Conservation (phyloP, 176 grass and related monocot species). For the Stipa capillata region DNA sequence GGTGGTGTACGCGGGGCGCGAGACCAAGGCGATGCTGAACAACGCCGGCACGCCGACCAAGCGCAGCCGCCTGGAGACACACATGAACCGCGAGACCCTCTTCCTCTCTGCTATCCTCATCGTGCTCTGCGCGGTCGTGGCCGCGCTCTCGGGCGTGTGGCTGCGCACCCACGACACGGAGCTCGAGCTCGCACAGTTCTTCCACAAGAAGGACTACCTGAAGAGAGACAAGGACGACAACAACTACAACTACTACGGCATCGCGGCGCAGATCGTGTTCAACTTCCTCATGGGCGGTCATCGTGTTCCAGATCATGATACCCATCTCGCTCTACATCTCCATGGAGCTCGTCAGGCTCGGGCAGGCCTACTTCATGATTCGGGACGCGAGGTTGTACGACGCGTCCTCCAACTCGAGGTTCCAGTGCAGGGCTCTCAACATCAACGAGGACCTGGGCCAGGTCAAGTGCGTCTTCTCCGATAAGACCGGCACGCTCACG, state of each 20-base stretch:
- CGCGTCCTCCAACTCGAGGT: constrained; percentile 45
- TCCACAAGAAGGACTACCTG: constrained; percentile 66
- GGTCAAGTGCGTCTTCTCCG: constrained; percentile 88
- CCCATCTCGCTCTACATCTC: constrained; percentile 96
- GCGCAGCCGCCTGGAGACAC: constrained; percentile 65
- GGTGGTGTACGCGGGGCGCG: constrained; percentile 74
- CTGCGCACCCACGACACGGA: constrained; percentile 35
- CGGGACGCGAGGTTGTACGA: constrained; percentile 61
- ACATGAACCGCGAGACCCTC: constrained; percentile 82
- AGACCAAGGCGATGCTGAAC: constrained; percentile 88
- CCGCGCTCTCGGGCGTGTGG: constrained; percentile 57
- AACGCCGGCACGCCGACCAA: constrained; percentile 65
- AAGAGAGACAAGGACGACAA: neutral
- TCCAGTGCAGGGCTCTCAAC: constrained; percentile 85
- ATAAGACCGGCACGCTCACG: constrained; percentile 91
- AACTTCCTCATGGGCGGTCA: constrained; percentile 88
- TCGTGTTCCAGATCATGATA: constrained; percentile 96
- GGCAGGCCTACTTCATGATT: constrained; percentile 93
- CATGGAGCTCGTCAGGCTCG: constrained; percentile 87
- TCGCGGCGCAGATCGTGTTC: constrained; percentile 71
- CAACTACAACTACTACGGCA: constrained; percentile 81
- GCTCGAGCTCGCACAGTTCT: constrained; percentile 61
- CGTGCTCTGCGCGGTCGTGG: constrained; percentile 44
- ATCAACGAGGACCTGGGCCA: constrained; percentile 96
- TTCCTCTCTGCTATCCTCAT: constrained; percentile 63